Conservation (phyloP, 192 early-diverging fungal species). For the Dissophora globulifera region DNA sequence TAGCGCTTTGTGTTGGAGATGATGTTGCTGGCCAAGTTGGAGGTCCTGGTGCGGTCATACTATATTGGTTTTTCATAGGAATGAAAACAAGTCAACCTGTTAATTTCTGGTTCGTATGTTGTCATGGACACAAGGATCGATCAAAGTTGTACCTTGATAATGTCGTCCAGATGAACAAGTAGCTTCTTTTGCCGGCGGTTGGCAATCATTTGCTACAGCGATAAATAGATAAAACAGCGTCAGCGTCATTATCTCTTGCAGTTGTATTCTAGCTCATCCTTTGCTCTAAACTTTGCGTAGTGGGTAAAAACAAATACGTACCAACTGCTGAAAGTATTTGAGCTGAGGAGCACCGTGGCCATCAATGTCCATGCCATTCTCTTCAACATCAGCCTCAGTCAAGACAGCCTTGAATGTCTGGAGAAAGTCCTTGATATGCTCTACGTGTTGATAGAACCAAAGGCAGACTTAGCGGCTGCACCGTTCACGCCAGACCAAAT, state of each 20-base stretch:
- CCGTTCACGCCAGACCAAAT: too few species aligned
- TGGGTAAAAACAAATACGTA: slow-evolving; percentile 6
- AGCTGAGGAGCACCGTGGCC: slow-evolving; percentile 27
- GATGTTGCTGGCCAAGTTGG: slow-evolving; percentile 72
- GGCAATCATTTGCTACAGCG: slow-evolving; percentile 67
- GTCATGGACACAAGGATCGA: too few species aligned
- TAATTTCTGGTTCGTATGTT: too few species aligned
- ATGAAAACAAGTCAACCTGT: slow-evolving; percentile 5
- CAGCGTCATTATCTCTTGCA: not conserved
- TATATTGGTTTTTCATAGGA: too few species aligned
- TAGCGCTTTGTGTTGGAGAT: slow-evolving; percentile 89
- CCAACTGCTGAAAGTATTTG: slow-evolving; percentile 49
- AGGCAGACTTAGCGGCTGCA: not conserved
- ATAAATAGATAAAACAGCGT: not conserved
- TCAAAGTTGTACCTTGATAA: slow-evolving; percentile 65
- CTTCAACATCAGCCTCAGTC: slow-evolving; percentile 47
- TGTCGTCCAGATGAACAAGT: slow-evolving; percentile 74
- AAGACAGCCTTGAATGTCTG: slow-evolving; percentile 49
- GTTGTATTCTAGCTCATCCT: too few species aligned
- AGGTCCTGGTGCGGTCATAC: slow-evolving; percentile 40
- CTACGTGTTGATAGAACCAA: not conserved
- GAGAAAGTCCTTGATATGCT: slow-evolving; percentile 49
- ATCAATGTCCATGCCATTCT: slow-evolving; percentile 40
- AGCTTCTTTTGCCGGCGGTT: slow-evolving; percentile 70
- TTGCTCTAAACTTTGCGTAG: too few species aligned